Conservation (phyloP, 2,329 filamentous ascomycete genomes). For the Beauveria medogensis region DNA sequence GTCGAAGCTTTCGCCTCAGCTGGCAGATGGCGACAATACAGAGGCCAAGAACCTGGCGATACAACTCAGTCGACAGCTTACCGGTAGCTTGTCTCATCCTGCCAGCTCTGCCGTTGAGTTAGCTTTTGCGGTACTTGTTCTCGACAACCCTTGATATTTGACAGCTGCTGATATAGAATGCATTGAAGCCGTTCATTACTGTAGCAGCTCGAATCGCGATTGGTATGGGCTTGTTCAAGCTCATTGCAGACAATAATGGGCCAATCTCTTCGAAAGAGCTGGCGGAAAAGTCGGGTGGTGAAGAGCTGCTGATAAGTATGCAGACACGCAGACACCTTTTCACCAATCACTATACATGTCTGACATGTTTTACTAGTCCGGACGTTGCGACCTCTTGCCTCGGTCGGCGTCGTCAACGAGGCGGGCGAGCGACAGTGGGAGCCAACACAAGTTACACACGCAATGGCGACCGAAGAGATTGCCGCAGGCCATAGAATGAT, state of each 20-base stretch:
- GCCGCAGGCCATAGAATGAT: constrained; percentile 7
- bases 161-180: too few relatives aligned
- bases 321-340: too few relatives aligned
- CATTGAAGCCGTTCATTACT: neutral
- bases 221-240: constrained; percentile 2
- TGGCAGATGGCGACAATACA: neutral
- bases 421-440: neutral
- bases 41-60: neutral
- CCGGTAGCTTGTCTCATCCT: neutral
- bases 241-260: neutral
- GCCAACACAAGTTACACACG: constrained; percentile 1
- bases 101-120: neutral
- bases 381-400: neutral
- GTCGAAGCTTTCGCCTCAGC: neutral
- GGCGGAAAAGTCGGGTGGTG: constrained; percentile 3
- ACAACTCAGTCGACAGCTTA: neutral
- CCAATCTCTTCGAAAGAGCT: constrained; percentile 1
- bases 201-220: constrained; percentile 5
- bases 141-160: neutral
- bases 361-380: neutral
- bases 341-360: neutral
- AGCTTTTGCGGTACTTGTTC: neutral
- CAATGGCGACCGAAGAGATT: constrained; percentile 5
- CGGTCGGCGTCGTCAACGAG: neutral
- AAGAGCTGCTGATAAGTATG: constrained; percentile 4